Base-by-base conservation (phyloP, 257 asterid species). In the Galeopsis tetrahit region DNA sequence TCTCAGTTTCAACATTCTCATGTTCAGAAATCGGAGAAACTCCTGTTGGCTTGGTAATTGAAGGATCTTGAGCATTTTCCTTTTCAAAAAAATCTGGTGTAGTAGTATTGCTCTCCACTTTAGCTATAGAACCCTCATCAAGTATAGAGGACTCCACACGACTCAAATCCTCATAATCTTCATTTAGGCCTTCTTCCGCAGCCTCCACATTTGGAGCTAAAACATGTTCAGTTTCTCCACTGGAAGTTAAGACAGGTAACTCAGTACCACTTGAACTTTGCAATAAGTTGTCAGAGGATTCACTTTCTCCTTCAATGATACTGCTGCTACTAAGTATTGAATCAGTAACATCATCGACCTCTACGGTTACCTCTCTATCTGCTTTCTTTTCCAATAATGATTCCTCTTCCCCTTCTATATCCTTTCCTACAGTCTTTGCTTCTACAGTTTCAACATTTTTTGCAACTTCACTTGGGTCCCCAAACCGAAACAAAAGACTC, bases 401-500 rank as follows among this genome's bases (percentile, higher is more conserved):
- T 63, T 40, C 62, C 5, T 53, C 71, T 67, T 82, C 85, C 34
- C 57, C 66, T 60, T 57, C 82, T 15, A 53, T 73, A 35, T 78
- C 85, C 71, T 80, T 81, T 52, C 52, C 10, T 46, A 52, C 76
- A 28, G 48, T 51, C 31, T 65, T 33, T 49, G 91, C 9, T 40
- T 87, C 83, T 84, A 77, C 84, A 62, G 53, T 21, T 59, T 65
- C 75, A 39, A 70, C 83, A 74, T 78, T 80, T 76, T 84, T 77
- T 6, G 62, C 76, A 60, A 80, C 68, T 75, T 88, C 85, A 42
- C 74, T 78, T 2, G 88, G 90, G 57, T 91, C 88, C 78, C 95
- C 96, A 79, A 94, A 94, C 81, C 89, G 85, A 82, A 91, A 94
- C 80, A 87, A 39, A 9, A 89, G 1, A 78, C 95, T 91, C 10